These are phyloP conservation scores for Botryotinia narcissicola DNA, from an alignment of 2,329 filamentous ascomycete genomes.

Conservation along the genomic window DNA sequence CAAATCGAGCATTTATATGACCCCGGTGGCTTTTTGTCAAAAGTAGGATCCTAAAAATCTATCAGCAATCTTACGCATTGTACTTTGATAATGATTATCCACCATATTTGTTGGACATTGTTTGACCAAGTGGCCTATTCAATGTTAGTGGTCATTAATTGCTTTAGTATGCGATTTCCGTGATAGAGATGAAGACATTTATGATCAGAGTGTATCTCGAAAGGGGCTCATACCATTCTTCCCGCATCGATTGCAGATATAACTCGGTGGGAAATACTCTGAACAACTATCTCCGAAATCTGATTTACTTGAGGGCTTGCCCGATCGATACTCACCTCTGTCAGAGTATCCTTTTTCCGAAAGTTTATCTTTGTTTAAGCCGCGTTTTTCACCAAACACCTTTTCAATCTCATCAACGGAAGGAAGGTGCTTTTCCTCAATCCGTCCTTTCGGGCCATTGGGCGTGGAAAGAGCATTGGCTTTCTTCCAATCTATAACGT, in stretches of 20 bases:
- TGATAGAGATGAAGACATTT: background rate
- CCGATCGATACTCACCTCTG: background rate
- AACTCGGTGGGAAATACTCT: conserved; percentile 21
- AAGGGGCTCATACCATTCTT: conserved; percentile 27
- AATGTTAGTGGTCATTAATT: conserved; percentile 10
- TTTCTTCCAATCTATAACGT: conserved; percentile 28
- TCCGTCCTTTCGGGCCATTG: background rate
- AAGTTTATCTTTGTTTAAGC: background rate
- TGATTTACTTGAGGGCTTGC: background rate
- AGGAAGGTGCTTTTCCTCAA: conserved; percentile 12
- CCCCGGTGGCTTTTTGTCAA: conserved; percentile 37
- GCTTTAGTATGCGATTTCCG: background rate
- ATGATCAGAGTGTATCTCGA: background rate
- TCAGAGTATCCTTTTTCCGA: background rate
- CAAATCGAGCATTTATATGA: conserved; percentile 42
- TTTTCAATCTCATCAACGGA: conserved; percentile 21
- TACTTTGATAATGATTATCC: background rate
- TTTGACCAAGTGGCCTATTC: conserved; percentile 42
- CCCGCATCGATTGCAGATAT: conserved; percentile 34
- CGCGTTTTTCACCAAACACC: conserved; percentile 18
- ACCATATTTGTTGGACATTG: conserved; percentile 44
- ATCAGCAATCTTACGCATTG: conserved; percentile 1
- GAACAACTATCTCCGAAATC: background rate
- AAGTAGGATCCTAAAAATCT: conserved; percentile 37
- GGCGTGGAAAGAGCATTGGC: conserved; percentile 18